These are phyloP conservation scores for Gigaspora rosea DNA, from an alignment of 192 early-diverging fungal genomes.

Conservation along the genomic window DNA sequence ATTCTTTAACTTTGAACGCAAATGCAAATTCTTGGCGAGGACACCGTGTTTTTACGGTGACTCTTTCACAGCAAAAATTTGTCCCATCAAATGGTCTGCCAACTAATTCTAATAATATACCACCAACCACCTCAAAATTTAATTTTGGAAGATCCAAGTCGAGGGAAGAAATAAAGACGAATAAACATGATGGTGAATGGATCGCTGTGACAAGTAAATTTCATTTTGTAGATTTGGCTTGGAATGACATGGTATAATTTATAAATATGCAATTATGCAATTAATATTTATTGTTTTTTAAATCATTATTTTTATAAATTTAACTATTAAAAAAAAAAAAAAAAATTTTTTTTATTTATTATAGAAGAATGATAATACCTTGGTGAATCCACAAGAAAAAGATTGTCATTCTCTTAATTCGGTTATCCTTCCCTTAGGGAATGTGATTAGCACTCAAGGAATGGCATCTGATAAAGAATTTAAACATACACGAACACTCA, in stretches of 20 bases:
- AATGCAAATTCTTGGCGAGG: conserved; percentile 89
- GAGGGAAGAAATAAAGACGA: not conserved
- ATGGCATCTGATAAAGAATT: conserved; percentile 73
- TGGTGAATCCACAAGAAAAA: conserved; percentile 42
- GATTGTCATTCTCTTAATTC: conserved; percentile 56
- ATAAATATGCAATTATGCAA: not conserved
- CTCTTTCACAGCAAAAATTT: conserved; percentile 77
- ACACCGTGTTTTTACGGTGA: conserved; percentile 94
- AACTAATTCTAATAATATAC: conserved; percentile 16
- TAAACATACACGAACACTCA: conserved; percentile 92
- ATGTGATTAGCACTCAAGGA: conserved; percentile 94
- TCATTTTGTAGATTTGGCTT: conserved; percentile 98
- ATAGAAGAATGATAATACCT: conserved; percentile 78
- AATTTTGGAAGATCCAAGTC: not conserved
- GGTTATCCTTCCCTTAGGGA: conserved; percentile 90
- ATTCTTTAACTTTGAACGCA: conserved; percentile 92
- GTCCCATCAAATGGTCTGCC: conserved; percentile 44
- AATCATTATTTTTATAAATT: not conserved
- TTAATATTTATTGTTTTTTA: not conserved
- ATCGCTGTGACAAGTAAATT: conserved; percentile 83
- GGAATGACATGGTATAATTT: conserved; percentile 73
- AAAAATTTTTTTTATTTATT: not conserved
- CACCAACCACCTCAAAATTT: not conserved
- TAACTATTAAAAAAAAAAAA: not conserved
- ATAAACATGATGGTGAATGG: conserved; percentile 54